Base-by-base conservation (phyloP, 108 stramenopile species). In the Licmophora abbreviata region DNA sequence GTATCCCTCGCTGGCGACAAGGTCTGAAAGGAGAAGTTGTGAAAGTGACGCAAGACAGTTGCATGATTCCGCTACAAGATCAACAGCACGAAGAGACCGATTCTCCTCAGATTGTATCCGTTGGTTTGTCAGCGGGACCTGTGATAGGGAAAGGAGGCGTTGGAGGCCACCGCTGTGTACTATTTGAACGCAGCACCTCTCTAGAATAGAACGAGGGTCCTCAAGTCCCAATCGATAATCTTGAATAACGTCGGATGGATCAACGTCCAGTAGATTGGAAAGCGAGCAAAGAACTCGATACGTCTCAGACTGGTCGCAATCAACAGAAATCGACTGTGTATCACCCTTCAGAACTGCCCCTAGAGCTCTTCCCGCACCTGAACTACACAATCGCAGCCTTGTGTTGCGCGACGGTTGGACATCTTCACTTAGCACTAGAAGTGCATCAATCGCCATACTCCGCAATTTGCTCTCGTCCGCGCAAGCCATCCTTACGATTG, bases 401-500 rank as follows among this genome's bases (percentile, higher is more conserved):
- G 68, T 73, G 22, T 65, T 56, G 1, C 74, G 54, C 4, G 24
- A 38, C 0, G 69, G 48, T 31, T 57, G 59, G n/a, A 63, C 53
- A 48, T 77, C 80, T 62, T 76, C 80, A 35, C 73, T 75, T n/a
- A 82, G 31, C 35, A 82, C 70, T 44, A 73, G 28, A 28, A 82
- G 25, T 1, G 66, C 63, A 49, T 77, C 70, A 25, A 77, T 54
- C 8, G 68, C 56, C 15, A 82, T 56, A 12, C 63, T 63, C 15
- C 76, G 56, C 14, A 82, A 54, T 28, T 60, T 71, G 14, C 42
- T 3, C 17, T 54, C 59, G 17, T 69, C 60, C 8, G 66, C 30
- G 7, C n/a, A 23, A 25, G 76, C 76, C 40, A 77, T 82, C 30
- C 59, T 44, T 1, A 77, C 64, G 37, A 82, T 63, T 3, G 68